Conservation (phyloP, 306 rosid genomes). For the Potentilla sterilis region DNA sequence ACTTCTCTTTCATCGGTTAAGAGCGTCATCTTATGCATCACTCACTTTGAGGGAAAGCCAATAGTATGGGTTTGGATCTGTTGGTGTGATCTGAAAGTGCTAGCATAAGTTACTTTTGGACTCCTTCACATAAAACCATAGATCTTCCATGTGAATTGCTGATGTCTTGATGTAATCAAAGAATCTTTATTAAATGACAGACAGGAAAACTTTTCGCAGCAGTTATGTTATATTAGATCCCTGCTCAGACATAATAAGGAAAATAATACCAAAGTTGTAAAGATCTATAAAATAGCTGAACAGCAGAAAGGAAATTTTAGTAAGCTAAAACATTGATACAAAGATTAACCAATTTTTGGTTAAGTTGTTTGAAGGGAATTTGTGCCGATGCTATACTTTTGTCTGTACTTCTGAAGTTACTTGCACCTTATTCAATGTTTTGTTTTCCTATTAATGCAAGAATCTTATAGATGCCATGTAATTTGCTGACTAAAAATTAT, state of each 20-base stretch:
- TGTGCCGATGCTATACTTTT: neutral
- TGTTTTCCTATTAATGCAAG: neutral
- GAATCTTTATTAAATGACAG: neutral
- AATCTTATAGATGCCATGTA: neutral
- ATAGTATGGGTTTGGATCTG: too few relatives aligned
- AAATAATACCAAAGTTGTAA: neutral
- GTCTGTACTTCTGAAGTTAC: neutral
- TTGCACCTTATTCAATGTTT: neutral
- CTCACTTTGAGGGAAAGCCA: neutral
- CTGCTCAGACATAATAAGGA: neutral
- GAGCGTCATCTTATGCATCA: neutral
- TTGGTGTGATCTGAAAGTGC: neutral
- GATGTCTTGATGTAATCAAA: neutral
- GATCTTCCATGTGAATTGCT: neutral
- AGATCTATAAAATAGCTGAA: neutral
- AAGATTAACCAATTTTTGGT: neutral
- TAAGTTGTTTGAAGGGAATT: neutral
- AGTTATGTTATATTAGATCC: neutral
- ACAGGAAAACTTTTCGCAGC: neutral
- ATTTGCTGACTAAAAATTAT: slow-evolving; percentile 11
- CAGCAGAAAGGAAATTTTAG: neutral
- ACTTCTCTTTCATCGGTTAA: too few relatives aligned
- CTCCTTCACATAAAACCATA: neutral
- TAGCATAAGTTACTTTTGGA: neutral
- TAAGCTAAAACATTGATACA: neutral